Percentiles rank a stretch among this genome's conserved stretches.
phyloP scores from a whole-genome alignment of 2,329 filamentous ascomycete species.

The Hortaea sp. region DNA sequence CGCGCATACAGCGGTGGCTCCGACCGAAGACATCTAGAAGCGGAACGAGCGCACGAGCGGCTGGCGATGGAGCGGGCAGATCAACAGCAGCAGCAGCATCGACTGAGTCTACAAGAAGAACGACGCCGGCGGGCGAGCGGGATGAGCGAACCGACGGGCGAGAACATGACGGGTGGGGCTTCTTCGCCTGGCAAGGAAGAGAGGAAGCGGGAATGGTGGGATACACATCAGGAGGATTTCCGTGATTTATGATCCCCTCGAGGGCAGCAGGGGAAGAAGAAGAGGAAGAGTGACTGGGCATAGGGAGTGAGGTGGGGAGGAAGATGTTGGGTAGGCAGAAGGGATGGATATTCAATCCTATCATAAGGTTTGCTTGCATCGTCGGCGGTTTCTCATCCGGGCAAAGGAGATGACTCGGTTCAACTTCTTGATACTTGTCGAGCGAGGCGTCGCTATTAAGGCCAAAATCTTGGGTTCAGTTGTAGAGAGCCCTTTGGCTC shows the following conservation, averaged over 20 bases:
- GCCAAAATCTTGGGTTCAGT: no score
- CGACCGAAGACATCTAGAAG: slow-evolving; percentile 23
- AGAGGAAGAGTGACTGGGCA: background rate
- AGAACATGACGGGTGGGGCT: background rate
- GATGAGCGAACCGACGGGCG: background rate
- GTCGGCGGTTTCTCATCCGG: no score
- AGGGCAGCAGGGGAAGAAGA: background rate
- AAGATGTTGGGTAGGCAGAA: background rate
- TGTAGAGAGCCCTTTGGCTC: no score
- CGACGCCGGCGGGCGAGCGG: slow-evolving; percentile 3
- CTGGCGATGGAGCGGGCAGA: slow-evolving; percentile 30
- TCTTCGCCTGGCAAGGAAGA: background rate
- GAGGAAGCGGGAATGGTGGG: slow-evolving; percentile 2
- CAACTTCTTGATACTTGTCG: no score
- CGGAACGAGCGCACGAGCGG: slow-evolving; percentile 28
- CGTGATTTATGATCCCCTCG: background rate
- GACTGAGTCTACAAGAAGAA: slow-evolving; percentile 10
- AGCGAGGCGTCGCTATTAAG: no score
- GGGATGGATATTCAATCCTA: no score
- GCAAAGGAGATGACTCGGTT: no score
- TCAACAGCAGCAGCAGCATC: slow-evolving; percentile 11
- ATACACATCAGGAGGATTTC: background rate
- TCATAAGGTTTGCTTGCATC: no score
- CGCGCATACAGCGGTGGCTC: slow-evolving; percentile 20
- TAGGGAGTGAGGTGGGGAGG: background rate